A percentile compares a stretch with the other conserved stretches of the same genome.
Evolutionary conservation across 129 eudicot species (phyloP).

Genomic region (Rutidosis leptorrhynchoides): DNA sequence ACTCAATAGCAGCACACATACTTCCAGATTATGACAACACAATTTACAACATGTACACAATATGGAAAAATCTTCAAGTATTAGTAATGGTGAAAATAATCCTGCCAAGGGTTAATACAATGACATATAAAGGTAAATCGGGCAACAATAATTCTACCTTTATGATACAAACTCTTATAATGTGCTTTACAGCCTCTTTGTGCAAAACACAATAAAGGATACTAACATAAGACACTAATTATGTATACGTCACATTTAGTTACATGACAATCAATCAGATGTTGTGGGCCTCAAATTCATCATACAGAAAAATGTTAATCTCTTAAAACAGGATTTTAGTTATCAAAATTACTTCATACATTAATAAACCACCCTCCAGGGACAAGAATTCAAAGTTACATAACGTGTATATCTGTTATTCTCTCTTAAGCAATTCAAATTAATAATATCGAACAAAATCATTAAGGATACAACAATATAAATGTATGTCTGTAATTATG

Average conservation of each 20-base stretch:
- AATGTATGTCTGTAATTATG: background rate
- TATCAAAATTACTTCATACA: background rate
- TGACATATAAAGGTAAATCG: background rate
- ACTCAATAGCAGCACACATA: background rate
- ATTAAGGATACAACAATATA: background rate
- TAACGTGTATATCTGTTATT: conserved; percentile 1
- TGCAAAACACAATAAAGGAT: conserved; percentile 5
- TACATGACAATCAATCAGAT: conserved; percentile 5
- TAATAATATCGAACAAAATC: background rate
- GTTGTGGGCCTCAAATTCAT: conserved; percentile 4
- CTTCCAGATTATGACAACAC: background rate
- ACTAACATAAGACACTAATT: conserved; percentile 3
- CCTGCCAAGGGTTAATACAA: background rate
- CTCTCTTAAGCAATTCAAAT: conserved; percentile 12
- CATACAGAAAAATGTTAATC: conserved; percentile 3
- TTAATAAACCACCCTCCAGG: conserved; percentile 5
- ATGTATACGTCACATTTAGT: conserved; percentile 9
- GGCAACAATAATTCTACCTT: background rate
- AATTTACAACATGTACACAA: conserved; percentile 10
- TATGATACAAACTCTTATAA: background rate
- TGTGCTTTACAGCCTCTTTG: conserved; percentile 13
- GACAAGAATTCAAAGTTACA: conserved; percentile 13
- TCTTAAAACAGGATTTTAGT: background rate
- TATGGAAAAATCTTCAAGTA: background rate
- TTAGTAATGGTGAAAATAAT: background rate